Conservation (phyloP, 1,139 yeast genomes). For the Yamadazyma mexicana region DNA sequence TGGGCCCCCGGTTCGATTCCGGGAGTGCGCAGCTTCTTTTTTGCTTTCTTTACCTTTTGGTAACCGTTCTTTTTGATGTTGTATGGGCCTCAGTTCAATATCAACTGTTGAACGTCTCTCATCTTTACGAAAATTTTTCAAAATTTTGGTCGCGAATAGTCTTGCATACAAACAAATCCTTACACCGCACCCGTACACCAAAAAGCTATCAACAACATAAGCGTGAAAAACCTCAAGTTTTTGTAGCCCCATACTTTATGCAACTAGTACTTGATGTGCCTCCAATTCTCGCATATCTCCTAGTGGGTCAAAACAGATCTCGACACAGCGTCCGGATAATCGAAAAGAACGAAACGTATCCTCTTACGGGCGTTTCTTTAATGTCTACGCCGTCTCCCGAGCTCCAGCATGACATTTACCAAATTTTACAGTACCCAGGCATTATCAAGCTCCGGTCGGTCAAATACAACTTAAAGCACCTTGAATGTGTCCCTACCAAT, state of each 20-base stretch:
- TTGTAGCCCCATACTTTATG: background rate
- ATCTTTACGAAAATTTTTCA: too few species aligned
- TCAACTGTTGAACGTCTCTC: too few species aligned
- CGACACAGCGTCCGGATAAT: background rate
- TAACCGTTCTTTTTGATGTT: too few species aligned
- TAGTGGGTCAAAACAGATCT: background rate
- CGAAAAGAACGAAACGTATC: slow-evolving; percentile 4
- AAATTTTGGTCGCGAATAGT: too few species aligned
- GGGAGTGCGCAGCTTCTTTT: slow-evolving; percentile 6
- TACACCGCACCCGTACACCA: too few species aligned
- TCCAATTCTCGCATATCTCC: slow-evolving; percentile 3
- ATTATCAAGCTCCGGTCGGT: slow-evolving; percentile 2
- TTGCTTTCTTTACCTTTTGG: background rate
- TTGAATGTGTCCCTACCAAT: background rate
- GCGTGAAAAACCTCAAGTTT: background rate
- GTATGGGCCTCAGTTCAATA: too few species aligned
- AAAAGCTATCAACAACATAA: background rate
- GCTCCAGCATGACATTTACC: background rate
- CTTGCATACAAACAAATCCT: too few species aligned
- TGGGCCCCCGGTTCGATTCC: slow-evolving; percentile 8
- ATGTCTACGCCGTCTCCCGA: background rate
- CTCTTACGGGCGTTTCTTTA: slow-evolving; percentile 4
- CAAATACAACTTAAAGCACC: background rate
- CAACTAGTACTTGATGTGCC: slow-evolving; percentile 5
- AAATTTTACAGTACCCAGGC: background rate